phyloP scores from a whole-genome alignment of 495 filamentous ascomycete genomes.

The Rostrohypoxylon terebratum region DNA sequence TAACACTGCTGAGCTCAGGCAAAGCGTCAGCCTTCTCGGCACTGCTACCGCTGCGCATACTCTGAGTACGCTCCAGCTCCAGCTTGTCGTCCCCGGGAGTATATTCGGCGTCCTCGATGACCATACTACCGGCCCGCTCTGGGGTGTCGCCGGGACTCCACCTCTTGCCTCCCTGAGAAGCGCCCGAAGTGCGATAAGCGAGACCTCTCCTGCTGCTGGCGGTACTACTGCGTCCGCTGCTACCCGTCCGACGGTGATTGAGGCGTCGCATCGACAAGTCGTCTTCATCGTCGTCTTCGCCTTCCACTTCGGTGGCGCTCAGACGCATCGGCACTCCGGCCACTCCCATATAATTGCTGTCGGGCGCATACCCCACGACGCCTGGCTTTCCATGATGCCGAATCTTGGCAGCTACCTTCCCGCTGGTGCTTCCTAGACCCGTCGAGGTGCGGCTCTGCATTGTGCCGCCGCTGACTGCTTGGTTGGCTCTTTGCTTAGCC shows the following conservation, averaged over 20 bases:
- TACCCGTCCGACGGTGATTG: conserved; percentile 79
- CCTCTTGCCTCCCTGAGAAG: conserved; percentile 58
- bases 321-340: conserved; percentile 89
- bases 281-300: conserved; percentile 81
- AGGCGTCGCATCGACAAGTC: conserved; percentile 66
- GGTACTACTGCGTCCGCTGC: conserved; percentile 79
- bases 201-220: conserved; percentile 73
- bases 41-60: conserved; percentile 66
- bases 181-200: conserved; percentile 64
- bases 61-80: conserved; percentile 57
- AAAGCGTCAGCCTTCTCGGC: conserved; percentile 63
- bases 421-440: conserved; percentile 63
- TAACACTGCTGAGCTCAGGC: conserved; percentile 54
- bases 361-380: conserved; percentile 75
- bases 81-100: conserved; percentile 59
- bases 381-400: conserved; percentile 81
- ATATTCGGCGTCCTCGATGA: conserved; percentile 53
- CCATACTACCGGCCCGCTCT: conserved; percentile 59
- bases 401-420: conserved; percentile 77
- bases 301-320: conserved; percentile 93
- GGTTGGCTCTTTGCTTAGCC: conserved; percentile 84
- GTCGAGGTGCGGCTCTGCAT: conserved; percentile 66
- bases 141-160: conserved; percentile 80
- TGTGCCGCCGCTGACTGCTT: conserved; percentile 76
- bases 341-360: conserved; percentile 74